These are phyloP conservation scores for Aureobasidium leucospermi DNA, from an alignment of 2,329 filamentous ascomycete genomes.

Conservation along the genomic window DNA sequence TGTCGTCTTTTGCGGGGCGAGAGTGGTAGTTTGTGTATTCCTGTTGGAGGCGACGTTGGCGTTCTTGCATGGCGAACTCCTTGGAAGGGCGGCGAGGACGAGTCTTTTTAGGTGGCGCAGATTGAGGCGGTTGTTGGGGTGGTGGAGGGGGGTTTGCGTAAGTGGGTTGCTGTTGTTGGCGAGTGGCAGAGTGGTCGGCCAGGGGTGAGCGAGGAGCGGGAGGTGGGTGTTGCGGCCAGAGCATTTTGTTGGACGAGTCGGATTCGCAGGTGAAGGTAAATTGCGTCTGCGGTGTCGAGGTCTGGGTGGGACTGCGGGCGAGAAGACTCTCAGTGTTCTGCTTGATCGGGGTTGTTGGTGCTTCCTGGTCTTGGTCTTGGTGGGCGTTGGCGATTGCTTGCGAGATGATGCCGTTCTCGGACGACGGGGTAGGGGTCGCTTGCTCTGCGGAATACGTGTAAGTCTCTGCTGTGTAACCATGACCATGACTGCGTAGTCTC, in stretches of 20 bases:
- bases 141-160: conserved; percentile 8
- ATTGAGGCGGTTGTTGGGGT: conserved; percentile 27
- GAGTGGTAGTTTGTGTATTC: conserved; percentile 69
- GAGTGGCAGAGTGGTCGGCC: conserved; percentile 20
- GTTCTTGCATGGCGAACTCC: conserved; percentile 67
- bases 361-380: conserved; percentile 53
- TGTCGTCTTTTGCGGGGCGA: conserved; percentile 62
- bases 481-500: background rate
- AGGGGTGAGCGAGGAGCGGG: background rate
- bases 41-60: conserved; percentile 68
- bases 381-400: conserved; percentile 85
- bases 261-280: conserved; percentile 97
- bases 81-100: conserved; percentile 54
- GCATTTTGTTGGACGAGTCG: conserved; percentile 71
- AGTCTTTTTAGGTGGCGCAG: conserved; percentile 46
- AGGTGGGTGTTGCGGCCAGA: conserved; percentile 58
- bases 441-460: background rate
- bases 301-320: conserved; percentile 53
- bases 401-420: conserved; percentile 67
- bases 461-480: background rate
- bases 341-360: conserved; percentile 45
- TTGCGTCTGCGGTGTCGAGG: conserved; percentile 68
- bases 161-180: conserved; percentile 7
- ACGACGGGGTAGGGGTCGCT: background rate
- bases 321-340: conserved; percentile 68